phyloP scores from a whole-genome alignment of 306 rosid genomes.

The Adenanthera pavonina region DNA sequence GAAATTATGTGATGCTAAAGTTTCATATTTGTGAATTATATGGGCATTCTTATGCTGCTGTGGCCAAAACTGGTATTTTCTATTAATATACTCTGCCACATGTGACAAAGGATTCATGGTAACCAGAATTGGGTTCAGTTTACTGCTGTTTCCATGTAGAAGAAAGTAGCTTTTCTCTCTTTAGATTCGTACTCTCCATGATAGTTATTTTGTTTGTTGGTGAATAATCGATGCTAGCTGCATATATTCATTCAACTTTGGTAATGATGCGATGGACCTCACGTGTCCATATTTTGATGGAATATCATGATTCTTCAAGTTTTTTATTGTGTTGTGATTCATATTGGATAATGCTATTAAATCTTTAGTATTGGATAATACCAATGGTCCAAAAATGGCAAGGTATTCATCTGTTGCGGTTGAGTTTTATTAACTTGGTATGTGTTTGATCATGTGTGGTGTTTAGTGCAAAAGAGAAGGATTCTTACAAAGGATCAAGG shows the following conservation, averaged over 20 bases:
- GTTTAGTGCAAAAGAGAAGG: slow-evolving; percentile 99
- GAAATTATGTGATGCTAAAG: slow-evolving; percentile 1
- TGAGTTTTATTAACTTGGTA: slow-evolving; percentile 17
- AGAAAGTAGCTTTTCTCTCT: neutral
- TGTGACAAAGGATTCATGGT: slow-evolving; percentile 14
- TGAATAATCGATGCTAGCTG: slow-evolving; percentile 6
- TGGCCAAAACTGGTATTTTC: slow-evolving; percentile 25
- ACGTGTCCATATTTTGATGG: neutral
- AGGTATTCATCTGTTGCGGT: slow-evolving; percentile 20
- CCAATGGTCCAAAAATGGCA: neutral
- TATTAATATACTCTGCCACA: slow-evolving; percentile 12
- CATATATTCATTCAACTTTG: slow-evolving; percentile 14
- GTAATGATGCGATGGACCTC: neutral
- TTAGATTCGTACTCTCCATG: neutral
- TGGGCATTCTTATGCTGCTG: slow-evolving; percentile 4
- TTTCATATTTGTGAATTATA: slow-evolving; percentile 8
- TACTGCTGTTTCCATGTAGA: slow-evolving; percentile 15
- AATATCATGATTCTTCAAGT: neutral
- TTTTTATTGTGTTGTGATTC: neutral
- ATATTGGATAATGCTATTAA: neutral
- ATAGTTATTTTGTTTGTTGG: neutral
- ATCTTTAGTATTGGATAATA: slow-evolving; percentile 6
- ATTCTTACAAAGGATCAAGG: slow-evolving; percentile 90
- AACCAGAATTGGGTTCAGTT: slow-evolving; percentile 19
- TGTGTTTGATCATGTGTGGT: slow-evolving; percentile 29